Conservation (phyloP, 768 basidiomycete species). For the Lentinula lateritia region DNA sequence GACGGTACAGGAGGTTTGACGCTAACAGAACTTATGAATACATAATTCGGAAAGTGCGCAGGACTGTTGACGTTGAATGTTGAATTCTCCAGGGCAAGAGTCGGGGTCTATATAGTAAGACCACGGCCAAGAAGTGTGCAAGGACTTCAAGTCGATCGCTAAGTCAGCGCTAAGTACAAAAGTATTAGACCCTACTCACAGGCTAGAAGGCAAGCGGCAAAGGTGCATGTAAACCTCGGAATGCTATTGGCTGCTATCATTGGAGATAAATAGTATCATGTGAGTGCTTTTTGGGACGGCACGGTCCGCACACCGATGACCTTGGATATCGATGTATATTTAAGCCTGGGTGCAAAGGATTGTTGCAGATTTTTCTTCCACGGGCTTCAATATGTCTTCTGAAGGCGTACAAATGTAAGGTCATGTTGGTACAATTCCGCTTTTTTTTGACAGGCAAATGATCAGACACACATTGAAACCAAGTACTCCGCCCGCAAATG, state of each 20-base stretch:
- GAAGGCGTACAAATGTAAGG: slow-evolving; percentile 10
- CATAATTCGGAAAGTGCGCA: too few relatives aligned
- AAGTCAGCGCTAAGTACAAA: too few relatives aligned
- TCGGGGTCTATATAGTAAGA: too few relatives aligned
- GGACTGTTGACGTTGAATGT: too few relatives aligned
- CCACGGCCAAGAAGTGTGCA: too few relatives aligned
- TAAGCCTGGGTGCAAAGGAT: neutral
- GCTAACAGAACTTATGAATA: too few relatives aligned
- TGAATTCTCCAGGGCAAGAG: too few relatives aligned
- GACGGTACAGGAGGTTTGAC: too few relatives aligned
- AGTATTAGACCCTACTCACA: too few relatives aligned
- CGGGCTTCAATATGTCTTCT: neutral
- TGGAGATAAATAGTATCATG: neutral
- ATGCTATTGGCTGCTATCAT: neutral
- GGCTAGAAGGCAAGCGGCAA: too few relatives aligned
- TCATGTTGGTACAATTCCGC: neutral
- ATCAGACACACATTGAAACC: slow-evolving; percentile 36
- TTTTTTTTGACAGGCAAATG: neutral
- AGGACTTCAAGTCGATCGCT: too few relatives aligned
- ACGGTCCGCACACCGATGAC: neutral
- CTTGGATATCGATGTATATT: neutral
- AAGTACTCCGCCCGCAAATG: slow-evolving; percentile 15
- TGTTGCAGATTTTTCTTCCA: neutral
- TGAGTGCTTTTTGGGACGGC: neutral
- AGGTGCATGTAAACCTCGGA: neutral